Evolutionary conservation across 176 grass and related monocot genomes (phyloP).

Genomic region (Raddia distichophylla): DNA sequence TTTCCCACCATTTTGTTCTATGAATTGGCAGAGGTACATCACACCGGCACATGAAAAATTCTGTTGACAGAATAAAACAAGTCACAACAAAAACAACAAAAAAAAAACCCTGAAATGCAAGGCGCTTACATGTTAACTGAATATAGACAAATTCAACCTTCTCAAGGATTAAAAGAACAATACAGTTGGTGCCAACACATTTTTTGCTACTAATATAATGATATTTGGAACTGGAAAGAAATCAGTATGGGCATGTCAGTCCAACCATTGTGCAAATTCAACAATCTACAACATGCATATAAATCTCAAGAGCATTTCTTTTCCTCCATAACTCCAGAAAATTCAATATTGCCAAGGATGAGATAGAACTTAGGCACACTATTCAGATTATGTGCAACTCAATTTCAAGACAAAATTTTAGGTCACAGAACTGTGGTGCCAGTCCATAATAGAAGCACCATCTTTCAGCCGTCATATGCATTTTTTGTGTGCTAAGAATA

Average conservation of each 20-base stretch:
- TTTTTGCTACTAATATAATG: not conserved
- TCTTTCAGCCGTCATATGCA: not conserved
- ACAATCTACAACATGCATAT: not conserved
- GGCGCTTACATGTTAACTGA: conserved; percentile 20
- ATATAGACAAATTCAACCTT: conserved; percentile 25
- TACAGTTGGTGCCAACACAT: not conserved
- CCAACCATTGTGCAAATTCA: not conserved
- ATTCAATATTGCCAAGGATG: not conserved
- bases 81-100: conserved; percentile 18
- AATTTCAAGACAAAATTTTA: not conserved
- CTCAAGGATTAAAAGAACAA: conserved; percentile 3
- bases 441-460: not conserved
- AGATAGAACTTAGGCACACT: not conserved
- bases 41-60: conserved; percentile 89
- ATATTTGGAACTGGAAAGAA: not conserved
- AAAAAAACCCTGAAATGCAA: not conserved
- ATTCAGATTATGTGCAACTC: not conserved
- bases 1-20: conserved; percentile 91
- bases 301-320: not conserved
- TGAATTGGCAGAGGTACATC: conserved; percentile 97
- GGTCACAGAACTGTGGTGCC: not conserved
- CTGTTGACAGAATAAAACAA: conserved; percentile 51
- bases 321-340: not conserved
- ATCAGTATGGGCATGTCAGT: not conserved
- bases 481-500: not conserved